Conservation (phyloP, 257 asterid genomes). For the Petunia axillaris region DNA sequence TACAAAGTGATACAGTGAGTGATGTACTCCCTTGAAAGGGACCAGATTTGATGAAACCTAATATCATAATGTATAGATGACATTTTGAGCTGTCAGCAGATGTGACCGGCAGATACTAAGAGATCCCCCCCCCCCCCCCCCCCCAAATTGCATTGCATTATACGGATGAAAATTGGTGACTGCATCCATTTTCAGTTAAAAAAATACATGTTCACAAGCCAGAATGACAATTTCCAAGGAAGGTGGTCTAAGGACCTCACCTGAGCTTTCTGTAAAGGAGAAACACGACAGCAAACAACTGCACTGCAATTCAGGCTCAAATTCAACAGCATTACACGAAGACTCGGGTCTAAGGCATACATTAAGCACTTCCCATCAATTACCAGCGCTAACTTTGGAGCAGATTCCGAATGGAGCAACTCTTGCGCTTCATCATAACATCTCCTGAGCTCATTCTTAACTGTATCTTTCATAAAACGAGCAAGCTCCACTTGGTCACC, state of each 20-base stretch:
- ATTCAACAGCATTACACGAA: conserved; percentile 85
- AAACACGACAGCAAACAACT: conserved; percentile 98
- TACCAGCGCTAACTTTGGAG: conserved; percentile 82
- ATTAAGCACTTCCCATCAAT: conserved; percentile 99
- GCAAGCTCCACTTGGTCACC: conserved; percentile 99
- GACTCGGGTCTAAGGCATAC: conserved; percentile 95
- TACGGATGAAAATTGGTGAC: not conserved
- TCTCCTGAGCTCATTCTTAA: conserved; percentile 73
- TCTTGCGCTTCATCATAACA: conserved; percentile 78
- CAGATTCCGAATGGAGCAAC: conserved; percentile 54
- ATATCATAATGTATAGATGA: not conserved
- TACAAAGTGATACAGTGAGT: not conserved
- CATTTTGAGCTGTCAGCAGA: conserved; percentile 4
- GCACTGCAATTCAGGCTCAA: conserved; percentile 98
- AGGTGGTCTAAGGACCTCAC: conserved; percentile 47
- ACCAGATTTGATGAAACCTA: not conserved
- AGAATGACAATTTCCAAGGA: conserved; percentile 24
- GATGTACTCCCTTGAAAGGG: not conserved
- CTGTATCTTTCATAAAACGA: conserved; percentile 81
- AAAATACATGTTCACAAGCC: not conserved
- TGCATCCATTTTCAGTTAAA: conserved; percentile 4
- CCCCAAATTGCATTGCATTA: not conserved
- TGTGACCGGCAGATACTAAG: not conserved
- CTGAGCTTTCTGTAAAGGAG: conserved; percentile 99
- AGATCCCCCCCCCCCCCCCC: not conserved